These are phyloP conservation scores for Ustilago nuda DNA, from an alignment of 1,284 basidiomycete species.

Conservation along the genomic window DNA sequence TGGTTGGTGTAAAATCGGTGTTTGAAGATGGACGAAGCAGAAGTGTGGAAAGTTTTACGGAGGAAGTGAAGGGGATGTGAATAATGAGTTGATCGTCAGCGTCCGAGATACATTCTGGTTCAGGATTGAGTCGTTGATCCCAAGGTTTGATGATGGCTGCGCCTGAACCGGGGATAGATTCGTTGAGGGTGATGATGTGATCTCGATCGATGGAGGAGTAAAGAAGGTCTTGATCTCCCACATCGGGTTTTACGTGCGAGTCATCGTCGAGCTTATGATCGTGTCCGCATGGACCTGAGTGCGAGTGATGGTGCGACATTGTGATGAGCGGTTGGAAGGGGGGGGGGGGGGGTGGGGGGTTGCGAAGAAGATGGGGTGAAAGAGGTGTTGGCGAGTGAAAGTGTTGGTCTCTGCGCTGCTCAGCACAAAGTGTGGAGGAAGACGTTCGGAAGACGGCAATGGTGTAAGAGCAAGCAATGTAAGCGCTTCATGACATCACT, in stretches of 20 bases:
- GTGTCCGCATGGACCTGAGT: conserved; percentile 49
- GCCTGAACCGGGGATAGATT: conserved; percentile 36
- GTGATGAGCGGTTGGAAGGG: not conserved
- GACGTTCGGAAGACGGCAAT: not conserved
- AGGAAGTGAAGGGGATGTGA: conserved; percentile 60
- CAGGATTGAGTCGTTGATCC: conserved; percentile 41
- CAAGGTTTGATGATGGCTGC: conserved; percentile 57
- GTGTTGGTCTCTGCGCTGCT: conserved; percentile 3
- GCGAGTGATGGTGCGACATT: conserved; percentile 58
- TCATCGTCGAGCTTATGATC: conserved; percentile 60
- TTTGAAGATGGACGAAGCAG: conserved; percentile 33
- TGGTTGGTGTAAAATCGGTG: conserved; percentile 47
- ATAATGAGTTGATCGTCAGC: conserved; percentile 63
- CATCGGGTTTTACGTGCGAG: conserved; percentile 59
- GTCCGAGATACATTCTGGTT: conserved; percentile 41
- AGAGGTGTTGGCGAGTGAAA: not conserved
- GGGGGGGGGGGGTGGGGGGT: no score
- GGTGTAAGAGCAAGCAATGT: not conserved
- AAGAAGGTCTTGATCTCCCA: conserved; percentile 62
- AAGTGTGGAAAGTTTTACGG: conserved; percentile 55
- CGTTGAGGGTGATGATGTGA: conserved; percentile 58
- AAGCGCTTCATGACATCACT: not conserved
- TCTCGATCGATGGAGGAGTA: conserved; percentile 57
- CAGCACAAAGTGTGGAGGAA: conserved; percentile 1
- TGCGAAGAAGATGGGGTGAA: not conserved